Evolutionary conservation across 129 eudicot species (phyloP), one percentile per base, ranked within the genome.

Genomic region (Flaveria trinervia): DNA sequence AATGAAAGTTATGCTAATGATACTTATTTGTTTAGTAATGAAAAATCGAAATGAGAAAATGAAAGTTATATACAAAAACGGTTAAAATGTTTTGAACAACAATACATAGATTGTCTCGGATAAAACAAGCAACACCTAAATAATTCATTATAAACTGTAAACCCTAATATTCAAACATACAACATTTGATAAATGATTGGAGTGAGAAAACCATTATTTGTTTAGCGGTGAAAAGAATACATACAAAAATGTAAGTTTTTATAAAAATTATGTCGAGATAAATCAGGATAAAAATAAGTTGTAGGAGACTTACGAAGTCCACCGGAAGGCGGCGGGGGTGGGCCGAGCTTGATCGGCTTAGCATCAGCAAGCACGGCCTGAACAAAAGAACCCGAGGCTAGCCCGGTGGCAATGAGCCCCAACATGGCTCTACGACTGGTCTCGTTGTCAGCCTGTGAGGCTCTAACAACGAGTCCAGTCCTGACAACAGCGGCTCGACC

Each of bases 311-410:
- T 90, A 92, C 98, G 92, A 36, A 92, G 85, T 68, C 98, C 98
- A 23, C 98, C 98, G 15, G 98, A 92, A 18, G 83, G 98, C 7
- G 94, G 87, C 0, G 98, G 98, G 54, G 98, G 96, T 57, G 87
- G 88, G 65, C 98, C 98, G 46, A 92, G 54, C 85, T 89, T 87
- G 88, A 95, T 95, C 20, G 92, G 64, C 77, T 56, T 86, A 64
- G 96, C 99, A 9, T 92, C 99, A 7, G 99, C 99, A 9, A 95
- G 86, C 43, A 88, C 99, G 9, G 88, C 92, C 70, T 92, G 86
- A 68, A 85, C 96, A 67, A 92, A 88, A 0, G 97, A 87, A 9
- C 94, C 95, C 0, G 93, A 70, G 26, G 92, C 96, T 33, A 95
- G 36, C 30, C 99, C 99, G 7, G 94, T 87, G 20, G 99, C 99